Evolutionary conservation across 2,329 filamentous ascomycete species (phyloP).

Genomic region (Aspergillus luchuensis): DNA sequence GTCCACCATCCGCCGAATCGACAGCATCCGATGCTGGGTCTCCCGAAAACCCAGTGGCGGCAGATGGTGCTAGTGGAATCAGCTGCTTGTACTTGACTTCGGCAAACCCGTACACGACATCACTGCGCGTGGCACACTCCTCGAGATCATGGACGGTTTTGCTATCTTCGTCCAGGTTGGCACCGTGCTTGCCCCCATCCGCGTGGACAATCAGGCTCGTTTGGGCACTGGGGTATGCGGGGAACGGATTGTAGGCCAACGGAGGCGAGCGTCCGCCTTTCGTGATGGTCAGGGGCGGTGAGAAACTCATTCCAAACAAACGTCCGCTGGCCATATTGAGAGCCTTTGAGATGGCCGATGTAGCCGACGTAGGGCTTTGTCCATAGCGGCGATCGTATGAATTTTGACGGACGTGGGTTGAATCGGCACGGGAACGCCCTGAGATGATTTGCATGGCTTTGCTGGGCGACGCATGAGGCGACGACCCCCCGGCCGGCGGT

Average conservation of each 20-base stretch:
- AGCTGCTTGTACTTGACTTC: constrained; percentile 98
- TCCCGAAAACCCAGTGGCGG: constrained; percentile 37
- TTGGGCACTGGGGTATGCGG: constrained; percentile 74
- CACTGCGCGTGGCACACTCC: constrained; percentile 86
- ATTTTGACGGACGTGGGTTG: constrained; percentile 68
- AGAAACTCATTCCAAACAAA: constrained; percentile 54
- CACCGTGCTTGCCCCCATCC: constrained; percentile 63
- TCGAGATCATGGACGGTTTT: constrained; percentile 80
- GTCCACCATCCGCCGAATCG: constrained; percentile 68
- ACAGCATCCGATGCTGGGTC: constrained; percentile 38
- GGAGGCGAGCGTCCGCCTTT: constrained; percentile 51
- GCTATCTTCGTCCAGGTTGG: constrained; percentile 74
- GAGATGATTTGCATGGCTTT: constrained; percentile 73
- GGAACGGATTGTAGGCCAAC: constrained; percentile 67
- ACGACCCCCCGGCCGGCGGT: constrained; percentile 69
- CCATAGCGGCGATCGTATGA: constrained; percentile 83
- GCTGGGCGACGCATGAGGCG: constrained; percentile 66
- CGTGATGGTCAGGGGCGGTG: constrained; percentile 49
- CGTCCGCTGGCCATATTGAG: constrained; percentile 84
- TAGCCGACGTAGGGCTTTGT: constrained; percentile 72
- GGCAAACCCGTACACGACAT: constrained; percentile 96
- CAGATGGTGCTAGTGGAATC: constrained; percentile 80
- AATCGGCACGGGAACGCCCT: constrained; percentile 63
- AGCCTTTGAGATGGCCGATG: constrained; percentile 90
- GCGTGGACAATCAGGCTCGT: constrained; percentile 67